phyloP scores from a whole-genome alignment of 257 asterid genomes.

The Ophiorrhiza pumila region DNA sequence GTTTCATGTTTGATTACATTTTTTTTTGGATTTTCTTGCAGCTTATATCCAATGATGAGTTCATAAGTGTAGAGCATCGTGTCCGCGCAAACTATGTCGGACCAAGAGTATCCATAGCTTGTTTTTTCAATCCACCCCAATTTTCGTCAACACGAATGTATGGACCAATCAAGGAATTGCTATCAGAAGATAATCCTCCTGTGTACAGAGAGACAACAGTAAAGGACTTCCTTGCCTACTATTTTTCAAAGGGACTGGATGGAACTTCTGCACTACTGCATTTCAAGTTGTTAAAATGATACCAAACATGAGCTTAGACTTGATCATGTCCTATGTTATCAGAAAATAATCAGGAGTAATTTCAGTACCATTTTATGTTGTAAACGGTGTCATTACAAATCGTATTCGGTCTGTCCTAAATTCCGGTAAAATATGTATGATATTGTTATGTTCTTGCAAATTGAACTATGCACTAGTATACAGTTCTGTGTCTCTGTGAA shows the following conservation, averaged over 20 bases:
- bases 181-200: constrained; percentile 44
- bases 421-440: not conserved
- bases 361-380: not conserved
- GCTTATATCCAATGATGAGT: constrained; percentile 48
- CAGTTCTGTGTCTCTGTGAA: too few relatives aligned
- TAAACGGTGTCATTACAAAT: not conserved
- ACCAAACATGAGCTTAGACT: not conserved
- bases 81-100: constrained; percentile 32
- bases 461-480: too few relatives aligned
- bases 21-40: not conserved
- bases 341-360: too few relatives aligned
- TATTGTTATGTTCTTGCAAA: too few relatives aligned
- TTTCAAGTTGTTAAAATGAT: constrained; percentile 26
- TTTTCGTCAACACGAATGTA: constrained; percentile 22
- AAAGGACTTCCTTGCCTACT: constrained; percentile 32
- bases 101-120: constrained; percentile 48
- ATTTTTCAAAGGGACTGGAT: constrained; percentile 30
- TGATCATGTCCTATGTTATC: not conserved
- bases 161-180: constrained; percentile 48
- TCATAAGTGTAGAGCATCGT: constrained; percentile 43
- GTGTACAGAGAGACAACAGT: constrained; percentile 30
- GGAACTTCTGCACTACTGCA: constrained; percentile 32
- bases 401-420: not conserved
- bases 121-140: constrained; percentile 33
- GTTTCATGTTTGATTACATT: too few relatives aligned